Evolutionary conservation across 2,329 filamentous ascomycete species (phyloP).

Genomic region (Alternaria arbusti): DNA sequence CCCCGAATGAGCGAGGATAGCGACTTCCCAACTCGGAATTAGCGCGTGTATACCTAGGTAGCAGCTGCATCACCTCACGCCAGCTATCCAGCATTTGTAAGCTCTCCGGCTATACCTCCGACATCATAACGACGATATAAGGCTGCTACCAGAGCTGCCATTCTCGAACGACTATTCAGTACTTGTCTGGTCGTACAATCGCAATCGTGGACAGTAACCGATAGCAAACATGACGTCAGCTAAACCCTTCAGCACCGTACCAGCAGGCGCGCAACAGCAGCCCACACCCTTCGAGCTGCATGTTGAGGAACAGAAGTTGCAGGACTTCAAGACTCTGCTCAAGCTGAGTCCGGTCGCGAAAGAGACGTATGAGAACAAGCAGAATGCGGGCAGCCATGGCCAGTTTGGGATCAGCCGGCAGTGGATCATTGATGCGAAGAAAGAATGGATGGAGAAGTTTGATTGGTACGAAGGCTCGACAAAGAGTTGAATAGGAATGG

Average conservation of each 20-base stretch:
- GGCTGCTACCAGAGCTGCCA: background rate
- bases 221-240: conserved; percentile 21
- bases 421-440: conserved; percentile 40
- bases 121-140: background rate
- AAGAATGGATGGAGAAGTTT: conserved; percentile 41
- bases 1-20: background rate
- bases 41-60: background rate
- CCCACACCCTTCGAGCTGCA: conserved; percentile 34
- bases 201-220: background rate
- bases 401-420: conserved; percentile 40
- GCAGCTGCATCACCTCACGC: background rate
- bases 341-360: conserved; percentile 39
- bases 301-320: conserved; percentile 34
- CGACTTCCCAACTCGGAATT: background rate
- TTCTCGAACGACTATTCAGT: accelerated
- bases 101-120: background rate
- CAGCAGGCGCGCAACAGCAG: conserved; percentile 19
- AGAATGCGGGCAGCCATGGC: conserved; percentile 31
- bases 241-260: conserved; percentile 22
- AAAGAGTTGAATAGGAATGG: background rate
- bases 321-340: conserved; percentile 39
- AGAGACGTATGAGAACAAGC: conserved; percentile 37
- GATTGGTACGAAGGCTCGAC: conserved; percentile 34
- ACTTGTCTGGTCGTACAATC: background rate
- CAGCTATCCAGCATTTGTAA: conserved; percentile 6